Evolutionary conservation across 139 green algal species (phyloP), one percentile per base, ranked within the genome.

Genomic region (Axilococcus clingmanii): DNA sequence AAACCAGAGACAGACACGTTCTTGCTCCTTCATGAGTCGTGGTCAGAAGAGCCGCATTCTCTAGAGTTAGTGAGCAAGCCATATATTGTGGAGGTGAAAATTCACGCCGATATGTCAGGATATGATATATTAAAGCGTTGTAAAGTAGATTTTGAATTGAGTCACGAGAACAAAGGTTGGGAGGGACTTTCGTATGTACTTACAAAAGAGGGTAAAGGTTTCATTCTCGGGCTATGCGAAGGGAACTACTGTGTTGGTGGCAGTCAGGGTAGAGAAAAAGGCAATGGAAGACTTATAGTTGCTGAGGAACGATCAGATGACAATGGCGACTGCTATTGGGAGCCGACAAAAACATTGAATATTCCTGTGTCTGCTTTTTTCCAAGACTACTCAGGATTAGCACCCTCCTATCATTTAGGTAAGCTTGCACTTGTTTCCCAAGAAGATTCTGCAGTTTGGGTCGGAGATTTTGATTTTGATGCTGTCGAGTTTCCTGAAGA

Each of bases 161-260:
- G 22, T 9, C 37, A 64, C 22, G 51, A 55, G 7, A 76, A 76
- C 55, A 76, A 75, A 40, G 40, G 29, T 28, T 41, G 37, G 37
- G 54, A 48, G 32, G 17, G 7, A 14, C 55, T 53, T 44, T 51
- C 48, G 4, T 55, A 50, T 15, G 30, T 29, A 14, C 16, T 7
- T 31, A 16, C 40, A 40, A 16, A 48, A 30, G 43, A 42, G 48
- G 67, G 64, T 2, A 20, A 23, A 5, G n/a, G 49, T 24, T 63
- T 36, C 4, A 42, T 77, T 40, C 43, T 77, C 48, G 68, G 65
- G 3, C 30, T 77, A 42, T 77, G 68, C 43, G 68, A 77, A 42
- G 68, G 68, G 30, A 77, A 77, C 53, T 43, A 55, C 35, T 77
- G 63, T 31, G 32, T 41, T 24, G 68, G 68, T 2, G 68, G 68